These are phyloP conservation scores for Lepiota brunneoincarnata DNA, from an alignment of 768 basidiomycete genomes.

Conservation along the genomic window DNA sequence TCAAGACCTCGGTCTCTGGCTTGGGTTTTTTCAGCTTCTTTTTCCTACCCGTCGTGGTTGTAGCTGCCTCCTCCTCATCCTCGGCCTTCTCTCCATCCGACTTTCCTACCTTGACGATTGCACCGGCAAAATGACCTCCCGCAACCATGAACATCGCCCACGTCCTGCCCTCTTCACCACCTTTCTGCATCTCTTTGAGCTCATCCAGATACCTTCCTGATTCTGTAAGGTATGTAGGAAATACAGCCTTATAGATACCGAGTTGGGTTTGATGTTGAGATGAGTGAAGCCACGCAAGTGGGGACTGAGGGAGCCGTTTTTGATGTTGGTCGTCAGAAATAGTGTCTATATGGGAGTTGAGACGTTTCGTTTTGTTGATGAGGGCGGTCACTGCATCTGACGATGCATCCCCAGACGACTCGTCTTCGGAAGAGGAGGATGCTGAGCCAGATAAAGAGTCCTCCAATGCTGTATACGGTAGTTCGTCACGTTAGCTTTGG, in stretches of 20 bases:
- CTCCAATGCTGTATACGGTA: conserved; percentile 53
- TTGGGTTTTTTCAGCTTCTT: conserved; percentile 64
- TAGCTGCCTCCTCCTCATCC: conserved; percentile 34
- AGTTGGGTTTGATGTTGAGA: conserved; percentile 78
- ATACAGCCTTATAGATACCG: conserved; percentile 79
- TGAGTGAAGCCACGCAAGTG: conserved; percentile 89
- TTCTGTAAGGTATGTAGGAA: conserved; percentile 46
- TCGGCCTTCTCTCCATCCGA: conserved; percentile 42
- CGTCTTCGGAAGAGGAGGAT: conserved; percentile 59
- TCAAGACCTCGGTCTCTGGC: conserved; percentile 77
- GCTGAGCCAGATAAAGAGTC: conserved; percentile 93
- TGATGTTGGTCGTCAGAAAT: conserved; percentile 37
- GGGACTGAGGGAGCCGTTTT: conserved; percentile 45
- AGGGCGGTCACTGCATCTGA: conserved; percentile 70
- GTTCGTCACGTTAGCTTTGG: conserved; percentile 1
- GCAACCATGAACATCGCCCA: conserved; percentile 98
- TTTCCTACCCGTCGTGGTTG: conserved; percentile 40
- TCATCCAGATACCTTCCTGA: conserved; percentile 53
- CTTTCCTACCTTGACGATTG: conserved; percentile 71
- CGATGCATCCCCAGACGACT: conserved; percentile 36
- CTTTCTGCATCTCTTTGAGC: conserved; percentile 62
- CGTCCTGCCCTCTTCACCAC: conserved; percentile 54
- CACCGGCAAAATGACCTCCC: conserved; percentile 97
- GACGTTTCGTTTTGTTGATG: conserved; percentile 55
- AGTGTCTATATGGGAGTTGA: conserved; percentile 32